Evolutionary conservation across 1,284 basidiomycete species (phyloP).

Genomic region (Tylopilus sp.): DNA sequence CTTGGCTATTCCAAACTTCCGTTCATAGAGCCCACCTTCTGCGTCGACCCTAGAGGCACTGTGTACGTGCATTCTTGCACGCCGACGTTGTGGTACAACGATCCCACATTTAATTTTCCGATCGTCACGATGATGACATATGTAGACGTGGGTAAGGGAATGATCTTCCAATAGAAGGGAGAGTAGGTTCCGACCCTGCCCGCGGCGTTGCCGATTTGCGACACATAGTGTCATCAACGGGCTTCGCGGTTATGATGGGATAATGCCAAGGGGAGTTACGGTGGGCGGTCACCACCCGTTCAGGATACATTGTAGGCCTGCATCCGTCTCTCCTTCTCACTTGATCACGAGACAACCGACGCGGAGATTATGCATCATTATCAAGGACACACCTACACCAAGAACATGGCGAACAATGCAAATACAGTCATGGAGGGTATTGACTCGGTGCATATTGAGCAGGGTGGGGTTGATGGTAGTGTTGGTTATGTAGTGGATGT

Average conservation of each 20-base stretch:
- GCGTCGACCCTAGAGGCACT: not conserved
- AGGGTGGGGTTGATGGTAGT: conserved; percentile 8
- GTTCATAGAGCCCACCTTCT: not conserved
- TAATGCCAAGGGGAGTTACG: not conserved
- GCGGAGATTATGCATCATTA: no score
- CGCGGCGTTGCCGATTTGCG: not conserved
- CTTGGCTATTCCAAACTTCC: no score
- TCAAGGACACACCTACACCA: conserved; percentile 4
- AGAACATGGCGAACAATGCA: conserved; percentile 1
- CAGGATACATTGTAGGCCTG: not conserved
- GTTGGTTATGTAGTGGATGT: conserved; percentile 13
- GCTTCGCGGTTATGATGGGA: not conserved
- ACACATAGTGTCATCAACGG: not conserved
- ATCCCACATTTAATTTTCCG: not conserved
- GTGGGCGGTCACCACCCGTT: not conserved
- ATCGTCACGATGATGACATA: not conserved
- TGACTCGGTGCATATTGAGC: conserved; percentile 10
- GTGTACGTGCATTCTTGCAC: no score
- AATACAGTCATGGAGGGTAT: conserved; percentile 15
- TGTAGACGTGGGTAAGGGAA: not conserved
- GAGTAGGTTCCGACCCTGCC: not conserved
- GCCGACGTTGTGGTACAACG: not conserved
- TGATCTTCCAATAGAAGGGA: no score
- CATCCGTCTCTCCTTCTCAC: not conserved
- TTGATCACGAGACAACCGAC: not conserved